Evolutionary conservation across 2,329 filamentous ascomycete genomes (phyloP).

Genomic region (Fusarium begoniae): DNA sequence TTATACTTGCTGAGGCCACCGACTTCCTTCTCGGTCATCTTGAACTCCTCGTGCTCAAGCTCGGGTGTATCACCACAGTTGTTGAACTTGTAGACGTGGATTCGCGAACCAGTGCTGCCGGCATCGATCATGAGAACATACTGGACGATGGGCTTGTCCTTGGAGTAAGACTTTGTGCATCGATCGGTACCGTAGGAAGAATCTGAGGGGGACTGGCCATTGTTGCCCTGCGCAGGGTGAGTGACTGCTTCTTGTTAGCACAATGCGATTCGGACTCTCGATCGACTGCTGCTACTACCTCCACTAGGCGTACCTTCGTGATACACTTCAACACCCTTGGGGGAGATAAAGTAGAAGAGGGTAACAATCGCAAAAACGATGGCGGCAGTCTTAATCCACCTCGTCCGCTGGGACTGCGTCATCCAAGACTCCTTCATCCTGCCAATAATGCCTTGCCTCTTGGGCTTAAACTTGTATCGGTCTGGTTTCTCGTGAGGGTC

Average conservation of each 20-base stretch:
- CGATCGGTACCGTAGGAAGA: constrained; percentile 72
- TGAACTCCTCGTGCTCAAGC: constrained; percentile 90
- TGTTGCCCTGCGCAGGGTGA: constrained; percentile 35
- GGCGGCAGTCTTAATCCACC: constrained; percentile 72
- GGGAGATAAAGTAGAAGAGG: constrained; percentile 71
- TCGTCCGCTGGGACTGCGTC: constrained; percentile 71
- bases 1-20: constrained; percentile 89
- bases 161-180: constrained; percentile 85
- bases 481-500: constrained; percentile 73
- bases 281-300: constrained; percentile 18
- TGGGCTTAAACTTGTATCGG: constrained; percentile 63
- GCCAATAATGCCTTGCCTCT: constrained; percentile 59
- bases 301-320: constrained; percentile 51
- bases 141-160: constrained; percentile 92
- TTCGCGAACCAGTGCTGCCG: constrained; percentile 95
- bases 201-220: constrained; percentile 66
- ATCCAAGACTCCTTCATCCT: constrained; percentile 67
- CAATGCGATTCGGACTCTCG: background rate
- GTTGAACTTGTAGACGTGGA: constrained; percentile 99
- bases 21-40: constrained; percentile 88
- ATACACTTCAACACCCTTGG: constrained; percentile 65
- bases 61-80: constrained; percentile 97
- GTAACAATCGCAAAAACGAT: constrained; percentile 68
- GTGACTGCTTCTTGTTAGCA: constrained; percentile 35
- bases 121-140: constrained; percentile 99